Evolutionary conservation across 2,329 filamentous ascomycete genomes (phyloP).

Genomic region (Chrysoporthe cubensis): DNA sequence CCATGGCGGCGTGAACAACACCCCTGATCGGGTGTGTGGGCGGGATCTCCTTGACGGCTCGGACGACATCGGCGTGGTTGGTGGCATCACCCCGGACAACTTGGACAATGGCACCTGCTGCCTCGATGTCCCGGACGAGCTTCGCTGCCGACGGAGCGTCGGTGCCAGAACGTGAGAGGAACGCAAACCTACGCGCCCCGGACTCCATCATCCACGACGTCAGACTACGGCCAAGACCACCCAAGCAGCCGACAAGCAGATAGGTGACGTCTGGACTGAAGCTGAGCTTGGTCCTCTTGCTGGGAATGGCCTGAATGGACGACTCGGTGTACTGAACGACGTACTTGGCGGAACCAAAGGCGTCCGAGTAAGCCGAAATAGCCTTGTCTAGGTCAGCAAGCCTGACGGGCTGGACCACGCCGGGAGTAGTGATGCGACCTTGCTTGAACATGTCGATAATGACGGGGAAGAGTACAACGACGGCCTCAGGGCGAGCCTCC

Average conservation of each 20-base stretch:
- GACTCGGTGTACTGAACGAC: slow-evolving; percentile 29
- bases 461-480: too few relatives aligned
- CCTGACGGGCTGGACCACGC: slow-evolving; percentile 25
- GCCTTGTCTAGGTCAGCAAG: slow-evolving; percentile 30
- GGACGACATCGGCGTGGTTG: slow-evolving; percentile 23
- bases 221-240: slow-evolving; percentile 41
- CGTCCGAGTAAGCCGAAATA: slow-evolving; percentile 31
- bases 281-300: neutral
- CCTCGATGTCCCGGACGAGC: slow-evolving; percentile 31
- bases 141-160: slow-evolving; percentile 34
- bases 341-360: slow-evolving; percentile 27
- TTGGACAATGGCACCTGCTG: slow-evolving; percentile 29
- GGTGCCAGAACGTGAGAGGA: slow-evolving; percentile 39
- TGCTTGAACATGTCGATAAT: too few relatives aligned
- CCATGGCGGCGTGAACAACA: slow-evolving; percentile 55
- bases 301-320: neutral
- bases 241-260: slow-evolving; percentile 43
- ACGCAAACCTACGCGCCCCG: slow-evolving; percentile 39
- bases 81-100: slow-evolving; percentile 30
- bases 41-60: slow-evolving; percentile 20
- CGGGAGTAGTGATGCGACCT: slow-evolving; percentile 26
- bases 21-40: slow-evolving; percentile 33
- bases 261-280: slow-evolving; percentile 35
- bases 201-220: slow-evolving; percentile 40
- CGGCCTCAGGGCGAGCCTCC: too few relatives aligned